Evolutionary conservation across 169 alveolate genomes (phyloP).

Genomic region (Cryptosporidium ryanae): DNA sequence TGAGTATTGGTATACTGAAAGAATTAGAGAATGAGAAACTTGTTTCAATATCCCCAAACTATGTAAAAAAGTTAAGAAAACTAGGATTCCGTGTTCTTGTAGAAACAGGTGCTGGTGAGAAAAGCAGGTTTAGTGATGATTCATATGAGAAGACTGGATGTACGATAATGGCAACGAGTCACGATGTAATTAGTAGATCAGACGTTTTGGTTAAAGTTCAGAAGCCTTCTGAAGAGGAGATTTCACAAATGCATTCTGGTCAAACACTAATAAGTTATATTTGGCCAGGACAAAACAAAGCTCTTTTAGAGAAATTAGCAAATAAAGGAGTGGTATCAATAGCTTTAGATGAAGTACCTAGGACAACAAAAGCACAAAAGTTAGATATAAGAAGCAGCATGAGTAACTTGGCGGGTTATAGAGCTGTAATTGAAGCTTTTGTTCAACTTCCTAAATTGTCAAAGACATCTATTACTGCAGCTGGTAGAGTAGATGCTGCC

Average conservation of each 20-base stretch:
- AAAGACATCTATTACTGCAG: constrained; percentile 91
- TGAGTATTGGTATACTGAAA: constrained; percentile 79
- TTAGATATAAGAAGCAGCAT: constrained; percentile 90
- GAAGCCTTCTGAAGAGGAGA: constrained; percentile 81
- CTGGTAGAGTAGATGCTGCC: constrained; percentile 93
- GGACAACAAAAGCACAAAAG: constrained; percentile 92
- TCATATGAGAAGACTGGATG: constrained; percentile 78
- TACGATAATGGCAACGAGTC: constrained; percentile 79
- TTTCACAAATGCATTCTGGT: constrained; percentile 81
- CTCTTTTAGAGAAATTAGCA: constrained; percentile 77
- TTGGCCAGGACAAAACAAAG: constrained; percentile 84
- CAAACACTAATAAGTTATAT: constrained; percentile 83
- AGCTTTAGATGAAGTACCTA: constrained; percentile 92
- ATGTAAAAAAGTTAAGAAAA: constrained; percentile 82
- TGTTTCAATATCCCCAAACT: constrained; percentile 88
- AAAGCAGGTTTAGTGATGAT: constrained; percentile 84
- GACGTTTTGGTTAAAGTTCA: constrained; percentile 85
- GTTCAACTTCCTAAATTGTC: constrained; percentile 88
- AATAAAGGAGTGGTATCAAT: constrained; percentile 82
- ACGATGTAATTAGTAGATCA: constrained; percentile 78
- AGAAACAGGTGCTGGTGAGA: constrained; percentile 87
- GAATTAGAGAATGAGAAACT: constrained; percentile 78
- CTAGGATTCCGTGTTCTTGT: constrained; percentile 86
- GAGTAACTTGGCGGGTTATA: constrained; percentile 93
- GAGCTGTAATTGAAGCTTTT: constrained; percentile 94